A percentile compares a stretch with the other conserved stretches of the same genome.
Conservation (phyloP, 169 alveolate species). For the Plasmodium chabaudi region DNA sequence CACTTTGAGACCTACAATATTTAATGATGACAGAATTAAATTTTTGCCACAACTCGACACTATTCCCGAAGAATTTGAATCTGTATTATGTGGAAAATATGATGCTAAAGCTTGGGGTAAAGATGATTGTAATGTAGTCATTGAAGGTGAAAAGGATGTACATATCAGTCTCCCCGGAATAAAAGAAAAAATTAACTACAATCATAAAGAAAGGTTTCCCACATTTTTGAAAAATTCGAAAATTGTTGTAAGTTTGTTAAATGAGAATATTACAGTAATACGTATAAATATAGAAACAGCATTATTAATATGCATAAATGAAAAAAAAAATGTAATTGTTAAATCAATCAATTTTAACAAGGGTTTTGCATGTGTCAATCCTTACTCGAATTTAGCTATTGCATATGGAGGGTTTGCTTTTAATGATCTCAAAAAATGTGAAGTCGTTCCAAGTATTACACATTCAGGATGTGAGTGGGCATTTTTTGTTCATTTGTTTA, state of each 20-base stretch:
- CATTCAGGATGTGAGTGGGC: constrained; percentile 83
- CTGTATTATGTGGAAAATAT: constrained; percentile 80
- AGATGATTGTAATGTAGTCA: constrained; percentile 77
- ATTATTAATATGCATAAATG: constrained; percentile 75
- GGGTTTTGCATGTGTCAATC: constrained; percentile 83
- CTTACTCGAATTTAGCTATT: constrained; percentile 77
- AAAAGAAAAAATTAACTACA: constrained; percentile 77
- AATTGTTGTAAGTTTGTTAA: constrained; percentile 78
- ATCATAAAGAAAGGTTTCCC: constrained; percentile 82
- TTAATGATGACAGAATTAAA: constrained; percentile 79
- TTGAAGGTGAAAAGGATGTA: constrained; percentile 84
- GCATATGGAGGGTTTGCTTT: constrained; percentile 84
- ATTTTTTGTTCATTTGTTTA: constrained; percentile 80
- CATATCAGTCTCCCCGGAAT: constrained; percentile 78
- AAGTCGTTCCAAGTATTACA: constrained; percentile 68
- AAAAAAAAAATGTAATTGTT: constrained; percentile 73
- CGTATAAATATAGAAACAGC: constrained; percentile 80
- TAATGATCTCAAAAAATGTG: constrained; percentile 66
- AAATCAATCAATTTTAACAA: constrained; percentile 81
- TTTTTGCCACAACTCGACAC: constrained; percentile 81
- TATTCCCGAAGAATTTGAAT: constrained; percentile 75
- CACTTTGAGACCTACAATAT: constrained; percentile 79
- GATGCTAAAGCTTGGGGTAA: constrained; percentile 82
- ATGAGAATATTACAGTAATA: constrained; percentile 72
- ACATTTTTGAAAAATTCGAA: constrained; percentile 84